These are phyloP conservation scores for Pseudogymnoascus sp. DNA, from an alignment of 2,329 filamentous ascomycete genomes.

Conservation along the genomic window DNA sequence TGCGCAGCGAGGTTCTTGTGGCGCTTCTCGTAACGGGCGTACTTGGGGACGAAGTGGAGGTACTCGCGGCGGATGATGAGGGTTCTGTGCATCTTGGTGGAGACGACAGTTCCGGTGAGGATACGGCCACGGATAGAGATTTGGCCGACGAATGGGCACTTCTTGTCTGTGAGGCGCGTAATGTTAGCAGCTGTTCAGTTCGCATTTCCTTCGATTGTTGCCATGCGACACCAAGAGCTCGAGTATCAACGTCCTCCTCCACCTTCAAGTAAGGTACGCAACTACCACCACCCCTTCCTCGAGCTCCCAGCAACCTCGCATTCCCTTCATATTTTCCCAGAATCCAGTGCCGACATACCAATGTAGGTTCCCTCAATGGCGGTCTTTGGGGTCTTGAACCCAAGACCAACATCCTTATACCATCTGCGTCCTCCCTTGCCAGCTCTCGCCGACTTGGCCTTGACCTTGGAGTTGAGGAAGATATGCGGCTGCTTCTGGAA, in stretches of 20 bases:
- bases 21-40: slow-evolving; percentile 99
- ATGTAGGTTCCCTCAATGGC: slow-evolving; percentile 99
- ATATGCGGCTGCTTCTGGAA: slow-evolving; percentile 99
- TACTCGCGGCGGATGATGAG: slow-evolving; percentile 99
- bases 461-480: slow-evolving; percentile 96
- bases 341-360: slow-evolving; percentile 56
- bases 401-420: slow-evolving; percentile 99
- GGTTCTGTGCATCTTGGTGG: slow-evolving; percentile 99
- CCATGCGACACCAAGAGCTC: slow-evolving; percentile 4
- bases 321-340: background rate
- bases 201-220: background rate
- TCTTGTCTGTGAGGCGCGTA: slow-evolving; percentile 69
- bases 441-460: slow-evolving; percentile 73
- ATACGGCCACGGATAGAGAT: slow-evolving; percentile 99
- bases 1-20: slow-evolving; percentile 99
- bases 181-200: slow-evolving; percentile 17
- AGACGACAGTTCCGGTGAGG: slow-evolving; percentile 96
- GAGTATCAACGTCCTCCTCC: background rate
- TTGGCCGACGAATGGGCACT: slow-evolving; percentile 99
- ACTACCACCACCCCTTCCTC: background rate
- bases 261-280: background rate
- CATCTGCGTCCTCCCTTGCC: slow-evolving; percentile 92
- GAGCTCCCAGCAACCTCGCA: background rate
- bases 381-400: slow-evolving; percentile 96
- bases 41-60: slow-evolving; percentile 99